Base-by-base conservation (phyloP, 2,329 filamentous ascomycete species). In the Herpotrichia juniperi region DNA sequence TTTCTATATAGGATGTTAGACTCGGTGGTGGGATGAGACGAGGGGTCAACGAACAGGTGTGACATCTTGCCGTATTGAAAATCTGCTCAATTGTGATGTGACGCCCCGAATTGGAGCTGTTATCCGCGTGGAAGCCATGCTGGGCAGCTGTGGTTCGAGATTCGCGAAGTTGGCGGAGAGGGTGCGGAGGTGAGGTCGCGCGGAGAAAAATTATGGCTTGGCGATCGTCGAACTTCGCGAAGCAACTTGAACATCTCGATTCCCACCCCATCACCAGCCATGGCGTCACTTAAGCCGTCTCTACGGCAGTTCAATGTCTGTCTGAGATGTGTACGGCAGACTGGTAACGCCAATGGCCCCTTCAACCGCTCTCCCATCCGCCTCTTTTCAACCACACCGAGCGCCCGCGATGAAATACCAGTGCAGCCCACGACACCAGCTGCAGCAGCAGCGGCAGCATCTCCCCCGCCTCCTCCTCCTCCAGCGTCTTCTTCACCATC, bases 311-410 rank as follows among this genome's bases (percentile, higher is more conserved):
- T 74, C 52, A 66, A 52, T 58, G 53, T 67, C 14, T 73, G 72
- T 57, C 56, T 74, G 42, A 53, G 67, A 56, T 72, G 69, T 54
- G 63, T 72, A 54, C 67, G 67, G 22, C 67, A 56, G 24, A 19
- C 52, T 16, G 37, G 45, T 65, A 61, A 53, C 53, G 53, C 57
- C 71, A 48, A 69, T 72, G 48, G 55, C 51, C 28, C 56, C 47
- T 49, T 62, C 55, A 66, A 63, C 62, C 63, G 58, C 56, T 49
- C 53, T 31, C 32, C 59, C 10, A 58, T 60, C 52, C 80, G 82
- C 40, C 68, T 76, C 61, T 79, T 84, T 59, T 79, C 79, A 50
- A 77, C 77, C 44, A 78, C 81, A 22, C 66, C 77, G 40, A 58
- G 66, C 37, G 65, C 68, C 51, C 67, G 68, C 51, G 77, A 79